Percentiles rank a stretch among this genome's conserved stretches.
Conservation (phyloP, 139 green algal species). For the Zygnema circumcarinatum region DNA sequence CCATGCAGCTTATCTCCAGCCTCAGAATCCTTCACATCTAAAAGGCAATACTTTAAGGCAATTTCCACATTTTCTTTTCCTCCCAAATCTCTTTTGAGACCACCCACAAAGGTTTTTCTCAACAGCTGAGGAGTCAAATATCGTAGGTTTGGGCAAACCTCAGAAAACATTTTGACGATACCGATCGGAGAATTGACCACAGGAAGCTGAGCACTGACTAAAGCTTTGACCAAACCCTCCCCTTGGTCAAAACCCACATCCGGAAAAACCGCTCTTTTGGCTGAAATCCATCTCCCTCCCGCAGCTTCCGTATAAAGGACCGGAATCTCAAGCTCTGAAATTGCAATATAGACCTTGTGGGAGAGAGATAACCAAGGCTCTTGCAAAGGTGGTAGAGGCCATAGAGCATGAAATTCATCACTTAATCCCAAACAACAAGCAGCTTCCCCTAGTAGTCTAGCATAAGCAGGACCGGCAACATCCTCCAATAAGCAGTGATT, state of each 20-base stretch:
- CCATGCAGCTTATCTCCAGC: constrained; percentile 62
- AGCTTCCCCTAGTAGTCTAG: constrained; percentile 64
- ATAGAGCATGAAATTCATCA: constrained; percentile 58
- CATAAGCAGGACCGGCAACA: constrained; percentile 67
- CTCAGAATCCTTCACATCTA: constrained; percentile 57
- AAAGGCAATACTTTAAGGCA: constrained; percentile 72
- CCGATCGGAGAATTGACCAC: constrained; percentile 5
- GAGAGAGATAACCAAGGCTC: constrained; percentile 60
- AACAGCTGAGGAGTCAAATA: constrained; percentile 48
- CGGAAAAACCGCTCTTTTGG: constrained; percentile 54
- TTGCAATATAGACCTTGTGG: constrained; percentile 24
- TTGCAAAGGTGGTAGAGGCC: constrained; percentile 36
- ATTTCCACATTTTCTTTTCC: constrained; percentile 13
- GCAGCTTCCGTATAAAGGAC: constrained; percentile 38
- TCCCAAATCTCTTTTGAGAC: constrained; percentile 10
- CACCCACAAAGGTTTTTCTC: constrained; percentile 15
- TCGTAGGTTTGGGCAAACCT: constrained; percentile 28
- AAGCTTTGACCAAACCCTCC: constrained; percentile 48
- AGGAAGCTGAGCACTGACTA: constrained; percentile 57
- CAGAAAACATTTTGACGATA: constrained; percentile 30
- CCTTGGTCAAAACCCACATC: constrained; percentile 18
- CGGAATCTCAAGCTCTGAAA: constrained; percentile 23
- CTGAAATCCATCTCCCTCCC: constrained; percentile 53
- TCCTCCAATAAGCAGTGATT: constrained; percentile 70
- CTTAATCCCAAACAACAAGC: constrained; percentile 62